These are phyloP conservation scores for Chaetomium cochliodes DNA, from an alignment of 495 filamentous ascomycete genomes.

Conservation along the genomic window DNA sequence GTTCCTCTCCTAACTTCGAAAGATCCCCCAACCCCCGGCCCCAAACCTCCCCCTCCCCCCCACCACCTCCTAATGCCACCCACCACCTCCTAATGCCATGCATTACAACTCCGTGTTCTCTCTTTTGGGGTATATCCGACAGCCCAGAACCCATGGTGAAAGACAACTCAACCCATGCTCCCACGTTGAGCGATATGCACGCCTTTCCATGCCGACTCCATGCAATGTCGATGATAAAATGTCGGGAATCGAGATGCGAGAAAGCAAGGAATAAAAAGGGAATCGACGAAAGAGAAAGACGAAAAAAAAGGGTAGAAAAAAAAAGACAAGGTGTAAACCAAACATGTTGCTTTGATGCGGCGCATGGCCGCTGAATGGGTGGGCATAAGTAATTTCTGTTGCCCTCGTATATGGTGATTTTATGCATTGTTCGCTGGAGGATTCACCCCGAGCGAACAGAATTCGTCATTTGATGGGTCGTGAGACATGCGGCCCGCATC, in stretches of 20 bases:
- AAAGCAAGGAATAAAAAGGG: conserved; percentile 9
- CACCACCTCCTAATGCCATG: not conserved
- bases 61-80: not conserved
- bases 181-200: conserved; percentile 10
- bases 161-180: conserved; percentile 10
- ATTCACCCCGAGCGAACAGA: not conserved
- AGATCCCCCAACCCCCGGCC: not conserved
- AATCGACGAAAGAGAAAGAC: not conserved
- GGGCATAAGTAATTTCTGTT: not conserved
- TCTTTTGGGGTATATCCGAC: conserved; percentile 18
- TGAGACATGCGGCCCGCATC: not conserved
- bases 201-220: conserved; percentile 13
- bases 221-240: conserved; percentile 15
- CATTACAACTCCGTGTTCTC: not conserved
- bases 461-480: not conserved
- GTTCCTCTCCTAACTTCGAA: not conserved
- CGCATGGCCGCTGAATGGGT: not conserved
- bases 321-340: too few species aligned
- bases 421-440: not conserved
- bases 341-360: not conserved
- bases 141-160: conserved; percentile 10
- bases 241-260: not conserved
- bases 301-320: conserved; percentile 16
- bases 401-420: not conserved
- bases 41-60: not conserved